Evolutionary conservation across 2,329 filamentous ascomycete species (phyloP).

Genomic region (Botrytis pseudocinerea): DNA sequence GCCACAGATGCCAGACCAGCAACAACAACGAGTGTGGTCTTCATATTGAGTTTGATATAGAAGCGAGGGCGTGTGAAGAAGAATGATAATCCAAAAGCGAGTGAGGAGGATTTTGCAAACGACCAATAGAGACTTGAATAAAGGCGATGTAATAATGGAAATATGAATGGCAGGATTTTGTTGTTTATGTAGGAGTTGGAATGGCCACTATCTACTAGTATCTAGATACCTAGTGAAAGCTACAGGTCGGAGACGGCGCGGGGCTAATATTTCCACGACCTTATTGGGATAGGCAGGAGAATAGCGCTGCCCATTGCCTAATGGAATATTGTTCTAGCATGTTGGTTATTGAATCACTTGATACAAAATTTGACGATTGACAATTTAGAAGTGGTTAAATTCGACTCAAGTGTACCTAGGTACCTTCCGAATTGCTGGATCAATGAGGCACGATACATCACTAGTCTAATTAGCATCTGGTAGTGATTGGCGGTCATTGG

Average conservation of each 20-base stretch:
- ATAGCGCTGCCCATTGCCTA: background rate
- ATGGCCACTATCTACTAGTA: background rate
- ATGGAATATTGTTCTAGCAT: background rate
- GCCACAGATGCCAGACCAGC: slow-evolving; percentile 47
- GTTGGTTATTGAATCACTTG: background rate
- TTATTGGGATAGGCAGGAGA: background rate
- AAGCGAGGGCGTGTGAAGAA: background rate
- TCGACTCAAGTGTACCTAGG: background rate
- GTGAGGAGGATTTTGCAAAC: background rate
- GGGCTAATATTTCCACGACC: background rate
- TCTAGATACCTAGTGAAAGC: background rate
- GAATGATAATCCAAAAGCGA: slow-evolving; percentile 1
- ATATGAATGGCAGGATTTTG: slow-evolving; percentile 3
- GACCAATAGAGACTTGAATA: background rate
- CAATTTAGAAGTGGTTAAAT: background rate
- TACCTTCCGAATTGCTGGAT: slow-evolving; percentile 1
- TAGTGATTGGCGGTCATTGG: background rate
- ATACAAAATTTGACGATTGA: background rate
- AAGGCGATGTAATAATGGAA: background rate
- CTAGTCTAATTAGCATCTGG: background rate
- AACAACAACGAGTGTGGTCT: slow-evolving; percentile 40
- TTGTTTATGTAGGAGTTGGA: slow-evolving; percentile 10
- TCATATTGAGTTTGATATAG: slow-evolving; percentile 34
- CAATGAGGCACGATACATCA: background rate
- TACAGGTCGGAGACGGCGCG: background rate